These are phyloP conservation scores for Ramaria rubella DNA, from an alignment of 768 basidiomycete genomes.

Conservation along the genomic window DNA sequence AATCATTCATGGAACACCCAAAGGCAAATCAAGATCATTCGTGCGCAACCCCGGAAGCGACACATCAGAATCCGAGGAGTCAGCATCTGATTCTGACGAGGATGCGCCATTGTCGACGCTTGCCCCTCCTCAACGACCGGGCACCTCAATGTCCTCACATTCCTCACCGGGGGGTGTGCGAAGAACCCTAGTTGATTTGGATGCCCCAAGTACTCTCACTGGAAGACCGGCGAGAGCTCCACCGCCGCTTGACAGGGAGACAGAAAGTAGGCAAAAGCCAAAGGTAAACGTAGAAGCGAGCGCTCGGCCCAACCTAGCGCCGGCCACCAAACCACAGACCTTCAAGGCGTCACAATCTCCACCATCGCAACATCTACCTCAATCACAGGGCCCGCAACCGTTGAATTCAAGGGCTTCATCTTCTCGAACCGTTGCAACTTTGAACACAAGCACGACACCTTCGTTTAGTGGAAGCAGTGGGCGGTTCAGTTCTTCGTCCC, in stretches of 20 bases:
- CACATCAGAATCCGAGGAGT: conserved; percentile 21
- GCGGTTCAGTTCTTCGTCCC: neutral
- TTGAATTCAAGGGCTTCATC: neutral
- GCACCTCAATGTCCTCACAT: conserved; percentile 42
- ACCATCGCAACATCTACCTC: neutral
- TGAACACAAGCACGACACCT: neutral
- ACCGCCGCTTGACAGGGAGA: conserved; percentile 3
- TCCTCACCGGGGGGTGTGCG: conserved; percentile 19
- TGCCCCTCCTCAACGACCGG: conserved; percentile 57
- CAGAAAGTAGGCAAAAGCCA: neutral
- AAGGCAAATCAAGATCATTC: neutral
- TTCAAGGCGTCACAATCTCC: neutral
- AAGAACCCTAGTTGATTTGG: conserved; percentile 40
- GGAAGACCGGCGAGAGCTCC: conserved; percentile 6
- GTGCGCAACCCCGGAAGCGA: conserved; percentile 14
- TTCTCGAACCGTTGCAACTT: neutral
- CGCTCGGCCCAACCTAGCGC: neutral
- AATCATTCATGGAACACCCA: neutral
- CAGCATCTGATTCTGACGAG: conserved; percentile 36
- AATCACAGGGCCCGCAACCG: neutral
- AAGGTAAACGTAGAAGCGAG: neutral
- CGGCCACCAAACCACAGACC: neutral
- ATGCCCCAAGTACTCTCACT: conserved; percentile 12
- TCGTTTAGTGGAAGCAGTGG: neutral
- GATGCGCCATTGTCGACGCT: conserved; percentile 60